phyloP scores from a whole-genome alignment of 106 monocot genomes.

The Dactylorhiza incarnata region DNA sequence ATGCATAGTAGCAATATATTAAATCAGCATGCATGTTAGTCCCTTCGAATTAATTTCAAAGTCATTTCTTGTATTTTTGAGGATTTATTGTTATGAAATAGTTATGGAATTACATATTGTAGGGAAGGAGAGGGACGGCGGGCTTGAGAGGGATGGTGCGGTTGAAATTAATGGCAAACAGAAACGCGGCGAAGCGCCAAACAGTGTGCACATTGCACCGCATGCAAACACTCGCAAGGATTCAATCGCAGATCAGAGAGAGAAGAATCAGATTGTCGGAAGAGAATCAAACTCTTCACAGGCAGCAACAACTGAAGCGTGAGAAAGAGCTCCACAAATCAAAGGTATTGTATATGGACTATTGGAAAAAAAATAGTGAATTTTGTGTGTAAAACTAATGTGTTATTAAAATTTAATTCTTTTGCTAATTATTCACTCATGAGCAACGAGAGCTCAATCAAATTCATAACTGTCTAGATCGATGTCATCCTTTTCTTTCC shows the following conservation, averaged over 20 bases:
- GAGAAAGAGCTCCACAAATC: slow-evolving; percentile 67
- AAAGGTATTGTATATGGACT: slow-evolving; percentile 43
- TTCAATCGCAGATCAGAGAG: slow-evolving; percentile 62
- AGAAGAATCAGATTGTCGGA: slow-evolving; percentile 73
- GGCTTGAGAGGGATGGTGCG: slow-evolving; percentile 61
- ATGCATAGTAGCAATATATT: too few relatives aligned
- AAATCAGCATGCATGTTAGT: too few relatives aligned
- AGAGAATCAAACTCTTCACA: slow-evolving; percentile 75
- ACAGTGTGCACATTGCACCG: slow-evolving; percentile 40
- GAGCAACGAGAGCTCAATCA: too few relatives aligned
- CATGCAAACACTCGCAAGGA: slow-evolving; percentile 55
- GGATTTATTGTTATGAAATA: neutral
- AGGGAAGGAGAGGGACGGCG: slow-evolving; percentile 65
- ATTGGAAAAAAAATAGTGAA: too few relatives aligned
- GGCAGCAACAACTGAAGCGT: slow-evolving; percentile 51
- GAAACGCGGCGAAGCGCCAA: slow-evolving; percentile 54
- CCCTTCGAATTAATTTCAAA: too few relatives aligned
- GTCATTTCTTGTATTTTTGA: neutral
- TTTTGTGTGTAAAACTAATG: too few relatives aligned
- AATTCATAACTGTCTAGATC: too few relatives aligned
- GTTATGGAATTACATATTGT: neutral
- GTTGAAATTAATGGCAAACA: slow-evolving; percentile 49
- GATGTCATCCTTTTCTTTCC: too few relatives aligned
- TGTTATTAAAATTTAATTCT: too few relatives aligned
- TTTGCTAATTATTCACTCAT: too few relatives aligned